A percentile compares a stretch with the other conserved stretches of the same genome.
Evolutionary conservation across 371 early-diverging fungal species (phyloP).

Genomic region (Mortierella polycephala): DNA sequence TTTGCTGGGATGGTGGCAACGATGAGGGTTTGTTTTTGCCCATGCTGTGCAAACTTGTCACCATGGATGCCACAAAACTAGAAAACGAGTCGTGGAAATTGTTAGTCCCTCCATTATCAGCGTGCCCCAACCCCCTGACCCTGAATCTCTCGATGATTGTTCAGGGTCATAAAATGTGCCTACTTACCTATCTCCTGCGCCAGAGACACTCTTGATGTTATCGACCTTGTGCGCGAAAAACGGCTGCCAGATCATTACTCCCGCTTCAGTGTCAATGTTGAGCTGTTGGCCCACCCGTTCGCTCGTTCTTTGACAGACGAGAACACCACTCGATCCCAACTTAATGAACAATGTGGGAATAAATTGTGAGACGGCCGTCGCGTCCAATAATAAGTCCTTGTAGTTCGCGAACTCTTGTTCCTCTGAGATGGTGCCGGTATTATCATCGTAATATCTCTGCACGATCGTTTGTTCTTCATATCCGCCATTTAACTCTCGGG

Average conservation of each 20-base stretch:
- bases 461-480: background rate
- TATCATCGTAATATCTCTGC: constrained; percentile 29
- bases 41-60: constrained; percentile 48
- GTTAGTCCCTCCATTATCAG: no score
- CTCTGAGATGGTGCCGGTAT: constrained; percentile 27
- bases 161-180: no score
- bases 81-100: background rate
- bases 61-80: constrained; percentile 56
- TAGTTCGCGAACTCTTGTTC: constrained; percentile 50
- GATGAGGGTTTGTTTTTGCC: background rate
- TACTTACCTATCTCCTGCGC: constrained; percentile 77
- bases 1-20: background rate
- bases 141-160: background rate
- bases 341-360: constrained; percentile 46
- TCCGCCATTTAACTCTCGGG: constrained; percentile 8
- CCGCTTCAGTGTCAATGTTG: background rate
- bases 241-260: constrained; percentile 6
- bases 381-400: constrained; percentile 67
- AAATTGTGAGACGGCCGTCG: constrained; percentile 27
- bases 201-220: constrained; percentile 70
- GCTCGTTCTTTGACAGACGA: constrained; percentile 25
- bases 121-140: background rate
- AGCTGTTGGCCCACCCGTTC: background rate
- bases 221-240: constrained; percentile 46
- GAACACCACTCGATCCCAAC: constrained; percentile 27